phyloP scores from a whole-genome alignment of 345 rosid species.

The Pistacia vera region DNA sequence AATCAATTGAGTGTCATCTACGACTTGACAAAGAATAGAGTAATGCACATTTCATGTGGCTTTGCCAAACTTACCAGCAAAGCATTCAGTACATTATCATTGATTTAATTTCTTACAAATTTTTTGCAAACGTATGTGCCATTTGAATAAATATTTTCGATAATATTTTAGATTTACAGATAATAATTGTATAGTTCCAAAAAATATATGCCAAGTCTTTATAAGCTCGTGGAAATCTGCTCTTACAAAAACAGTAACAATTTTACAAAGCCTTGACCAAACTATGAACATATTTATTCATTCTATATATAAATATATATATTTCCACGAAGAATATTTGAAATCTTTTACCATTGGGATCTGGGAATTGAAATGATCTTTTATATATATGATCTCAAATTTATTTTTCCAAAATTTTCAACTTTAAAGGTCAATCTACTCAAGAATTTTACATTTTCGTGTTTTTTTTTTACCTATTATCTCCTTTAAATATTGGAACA shows the following conservation, averaged over 20 bases:
- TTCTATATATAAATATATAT: no score
- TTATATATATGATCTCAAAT: neutral
- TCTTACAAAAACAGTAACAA: neutral
- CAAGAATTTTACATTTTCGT: neutral
- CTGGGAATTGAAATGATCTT: no score
- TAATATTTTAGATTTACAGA: no score
- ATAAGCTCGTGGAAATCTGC: neutral
- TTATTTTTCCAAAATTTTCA: neutral
- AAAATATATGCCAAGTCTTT: neutral
- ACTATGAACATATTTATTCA: no score
- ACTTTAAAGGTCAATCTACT: neutral
- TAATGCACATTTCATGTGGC: conserved; percentile 5
- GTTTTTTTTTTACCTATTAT: neutral
- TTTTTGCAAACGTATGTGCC: neutral
- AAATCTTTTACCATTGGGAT: no score
- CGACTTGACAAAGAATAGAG: conserved; percentile 21
- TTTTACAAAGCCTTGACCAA: no score
- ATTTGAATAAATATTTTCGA: neutral
- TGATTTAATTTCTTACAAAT: conserved; percentile 12
- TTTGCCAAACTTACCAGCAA: conserved; percentile 52
- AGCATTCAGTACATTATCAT: conserved; percentile 33
- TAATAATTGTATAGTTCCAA: neutral
- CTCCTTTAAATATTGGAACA: neutral
- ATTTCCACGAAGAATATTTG: neutral
- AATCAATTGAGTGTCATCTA: conserved; percentile 45